These are phyloP conservation scores for Trichosporon sp. DNA, from an alignment of 1,284 basidiomycete species.

Conservation along the genomic window DNA sequence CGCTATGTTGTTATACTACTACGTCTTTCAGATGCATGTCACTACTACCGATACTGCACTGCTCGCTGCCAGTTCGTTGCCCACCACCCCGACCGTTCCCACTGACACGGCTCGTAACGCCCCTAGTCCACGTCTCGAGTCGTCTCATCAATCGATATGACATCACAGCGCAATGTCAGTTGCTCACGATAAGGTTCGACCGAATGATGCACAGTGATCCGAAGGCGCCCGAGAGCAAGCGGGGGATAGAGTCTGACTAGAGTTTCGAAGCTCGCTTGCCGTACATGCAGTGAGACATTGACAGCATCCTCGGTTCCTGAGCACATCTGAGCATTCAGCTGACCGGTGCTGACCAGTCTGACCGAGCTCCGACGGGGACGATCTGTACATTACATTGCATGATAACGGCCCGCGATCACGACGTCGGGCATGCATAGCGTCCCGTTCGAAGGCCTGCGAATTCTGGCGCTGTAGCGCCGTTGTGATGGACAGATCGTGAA, in stretches of 20 bases:
- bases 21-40: background rate
- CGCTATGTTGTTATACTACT: constrained; percentile 1
- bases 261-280: background rate
- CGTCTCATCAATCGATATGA: background rate
- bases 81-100: background rate
- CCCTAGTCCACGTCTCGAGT: background rate
- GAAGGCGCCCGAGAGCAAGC: background rate
- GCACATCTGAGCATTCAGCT: background rate
- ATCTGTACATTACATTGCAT: background rate
- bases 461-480: background rate
- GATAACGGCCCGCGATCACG: background rate
- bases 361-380: too few species aligned
- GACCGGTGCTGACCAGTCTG: too few species aligned
- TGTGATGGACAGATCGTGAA: background rate
- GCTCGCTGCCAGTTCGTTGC: background rate
- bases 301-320: background rate
- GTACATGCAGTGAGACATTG: background rate
- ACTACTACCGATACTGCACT: background rate
- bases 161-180: background rate
- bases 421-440: background rate
- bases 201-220: background rate
- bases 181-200: background rate
- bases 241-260: background rate
- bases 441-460: background rate
- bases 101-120: background rate